These are phyloP conservation scores for Aspergillus heteromorphus DNA, from an alignment of 495 filamentous ascomycete species.

Conservation along the genomic window DNA sequence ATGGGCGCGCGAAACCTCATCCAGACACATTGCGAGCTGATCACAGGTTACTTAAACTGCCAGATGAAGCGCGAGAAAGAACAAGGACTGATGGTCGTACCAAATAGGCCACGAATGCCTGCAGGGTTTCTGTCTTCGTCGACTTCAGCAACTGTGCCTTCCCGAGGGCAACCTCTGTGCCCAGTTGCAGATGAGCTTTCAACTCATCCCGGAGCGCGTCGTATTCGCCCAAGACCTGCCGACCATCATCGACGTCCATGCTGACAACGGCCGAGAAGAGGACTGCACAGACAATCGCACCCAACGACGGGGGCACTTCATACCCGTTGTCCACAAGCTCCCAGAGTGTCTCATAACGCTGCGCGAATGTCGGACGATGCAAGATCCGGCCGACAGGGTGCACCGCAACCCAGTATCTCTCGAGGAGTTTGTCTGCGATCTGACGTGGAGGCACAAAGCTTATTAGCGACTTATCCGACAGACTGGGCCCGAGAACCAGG, in stretches of 20 bases:
- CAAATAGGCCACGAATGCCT: constrained; percentile 7
- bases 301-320: constrained; percentile 11
- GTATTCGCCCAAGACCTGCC: background rate
- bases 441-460: constrained; percentile 8
- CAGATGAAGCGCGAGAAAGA: background rate
- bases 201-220: background rate
- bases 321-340: constrained; percentile 39
- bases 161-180: background rate
- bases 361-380: constrained; percentile 60
- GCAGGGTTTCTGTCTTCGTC: background rate
- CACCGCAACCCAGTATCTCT: constrained; percentile 60
- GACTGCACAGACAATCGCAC: background rate
- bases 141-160: background rate
- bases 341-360: constrained; percentile 59
- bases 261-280: background rate
- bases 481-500: background rate
- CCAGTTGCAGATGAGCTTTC: background rate
- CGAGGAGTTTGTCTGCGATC: constrained; percentile 51
- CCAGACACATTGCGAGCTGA: background rate
- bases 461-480: background rate
- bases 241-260: background rate
- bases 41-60: background rate
- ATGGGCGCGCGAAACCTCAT: background rate
- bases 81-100: background rate
- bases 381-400: constrained; percentile 60